Conservation (phyloP, 352 stramenopile species). For the Pythium sp. region DNA sequence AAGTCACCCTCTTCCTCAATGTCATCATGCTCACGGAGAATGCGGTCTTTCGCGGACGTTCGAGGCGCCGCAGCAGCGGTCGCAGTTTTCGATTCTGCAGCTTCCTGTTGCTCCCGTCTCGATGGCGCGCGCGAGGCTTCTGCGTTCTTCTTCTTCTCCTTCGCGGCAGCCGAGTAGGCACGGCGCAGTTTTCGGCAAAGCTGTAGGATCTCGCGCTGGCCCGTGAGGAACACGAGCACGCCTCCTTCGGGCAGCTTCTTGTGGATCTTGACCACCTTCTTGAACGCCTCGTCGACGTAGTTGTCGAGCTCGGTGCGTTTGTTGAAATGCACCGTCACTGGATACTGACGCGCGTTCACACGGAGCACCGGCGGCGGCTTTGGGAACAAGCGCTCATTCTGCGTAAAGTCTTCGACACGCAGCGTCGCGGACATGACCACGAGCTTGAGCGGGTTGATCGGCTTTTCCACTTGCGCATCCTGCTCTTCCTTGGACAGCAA, state of each 20-base stretch:
- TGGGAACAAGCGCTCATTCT: conserved; percentile 93
- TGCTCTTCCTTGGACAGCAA: conserved; percentile 41
- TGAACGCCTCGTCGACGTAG: conserved; percentile 95
- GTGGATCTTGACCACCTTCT: conserved; percentile 98
- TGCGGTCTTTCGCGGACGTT: conserved; percentile 32
- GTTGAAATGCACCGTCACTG: conserved; percentile 97
- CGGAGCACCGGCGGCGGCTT: conserved; percentile 90
- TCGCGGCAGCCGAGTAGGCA: conserved; percentile 38
- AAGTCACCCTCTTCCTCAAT: conserved; percentile 78
- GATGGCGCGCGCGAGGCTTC: conserved; percentile 12
- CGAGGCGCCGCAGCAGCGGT: conserved; percentile 13
- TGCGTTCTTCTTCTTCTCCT: conserved; percentile 35
- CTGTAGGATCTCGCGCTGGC: conserved; percentile 94
- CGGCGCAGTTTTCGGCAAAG: conserved; percentile 76
- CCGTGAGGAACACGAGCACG: conserved; percentile 98
- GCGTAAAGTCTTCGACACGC: conserved; percentile 95
- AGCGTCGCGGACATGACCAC: conserved; percentile 99
- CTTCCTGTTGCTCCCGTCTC: conserved; percentile 8
- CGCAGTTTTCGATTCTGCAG: not conserved
- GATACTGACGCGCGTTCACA: conserved; percentile 94
- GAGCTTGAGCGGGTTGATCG: conserved; percentile 77
- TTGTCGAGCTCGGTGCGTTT: conserved; percentile 97
- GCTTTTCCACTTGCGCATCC: conserved; percentile 31
- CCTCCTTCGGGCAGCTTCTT: conserved; percentile 95
- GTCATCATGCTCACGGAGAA: conserved; percentile 78